Conservation (phyloP, 768 basidiomycete genomes). For the Boletus rubroflammeus region DNA sequence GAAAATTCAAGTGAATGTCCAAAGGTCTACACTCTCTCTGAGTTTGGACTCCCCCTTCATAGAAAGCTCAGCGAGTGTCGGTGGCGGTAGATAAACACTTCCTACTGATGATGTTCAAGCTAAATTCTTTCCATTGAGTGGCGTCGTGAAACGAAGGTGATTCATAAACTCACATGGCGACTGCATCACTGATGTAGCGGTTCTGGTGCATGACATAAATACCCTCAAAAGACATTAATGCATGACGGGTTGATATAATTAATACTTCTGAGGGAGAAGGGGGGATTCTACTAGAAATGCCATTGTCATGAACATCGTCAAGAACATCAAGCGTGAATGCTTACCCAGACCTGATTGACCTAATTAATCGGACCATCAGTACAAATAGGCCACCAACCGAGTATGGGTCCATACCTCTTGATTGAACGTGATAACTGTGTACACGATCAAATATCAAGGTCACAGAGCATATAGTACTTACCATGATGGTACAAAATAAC, state of each 20-base stretch:
- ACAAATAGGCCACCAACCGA: background rate
- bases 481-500: conserved; percentile 19
- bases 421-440: conserved; percentile 15
- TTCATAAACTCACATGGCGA: conserved; percentile 14
- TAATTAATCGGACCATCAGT: background rate
- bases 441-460: background rate
- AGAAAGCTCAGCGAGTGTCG: background rate
- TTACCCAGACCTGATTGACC: conserved; percentile 22
- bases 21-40: conserved; percentile 1
- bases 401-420: background rate
- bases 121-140: background rate
- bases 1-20: background rate
- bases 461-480: background rate
- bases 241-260: conserved; percentile 4
- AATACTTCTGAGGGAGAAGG: conserved; percentile 11
- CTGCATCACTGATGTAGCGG: conserved; percentile 19
- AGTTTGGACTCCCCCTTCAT: background rate
- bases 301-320: background rate
- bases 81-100: background rate
- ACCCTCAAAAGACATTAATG: too few relatives aligned
- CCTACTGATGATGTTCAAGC: conserved; percentile 14
- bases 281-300: conserved; percentile 1
- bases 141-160: background rate
- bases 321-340: background rate
- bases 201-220: conserved; percentile 3